Conservation (phyloP, 2,329 filamentous ascomycete genomes). For the Aureobasidium mangrovei region DNA sequence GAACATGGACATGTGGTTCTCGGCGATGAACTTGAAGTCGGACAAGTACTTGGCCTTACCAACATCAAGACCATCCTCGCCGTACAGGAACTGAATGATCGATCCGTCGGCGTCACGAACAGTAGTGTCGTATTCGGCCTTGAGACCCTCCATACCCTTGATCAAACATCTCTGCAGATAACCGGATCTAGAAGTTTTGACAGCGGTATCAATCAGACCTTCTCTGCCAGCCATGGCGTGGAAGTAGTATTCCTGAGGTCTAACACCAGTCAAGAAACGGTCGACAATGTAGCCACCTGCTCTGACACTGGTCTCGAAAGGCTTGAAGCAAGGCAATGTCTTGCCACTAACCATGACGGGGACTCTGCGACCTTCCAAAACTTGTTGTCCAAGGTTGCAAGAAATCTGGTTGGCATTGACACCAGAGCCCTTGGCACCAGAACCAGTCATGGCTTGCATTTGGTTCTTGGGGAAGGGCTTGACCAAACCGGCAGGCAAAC, state of each 20-base stretch:
- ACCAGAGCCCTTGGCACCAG: constrained; percentile 82
- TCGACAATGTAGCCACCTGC: constrained; percentile 91
- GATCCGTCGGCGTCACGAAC: constrained; percentile 91
- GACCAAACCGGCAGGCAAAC: constrained; percentile 71
- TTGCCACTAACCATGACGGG: constrained; percentile 98
- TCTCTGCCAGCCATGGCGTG: constrained; percentile 99
- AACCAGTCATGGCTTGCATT: constrained; percentile 98
- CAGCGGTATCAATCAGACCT: constrained; percentile 95
- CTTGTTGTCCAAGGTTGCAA: constrained; percentile 93
- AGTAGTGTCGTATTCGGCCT: constrained; percentile 85
- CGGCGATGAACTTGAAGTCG: constrained; percentile 81
- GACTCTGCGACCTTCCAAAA: constrained; percentile 87
- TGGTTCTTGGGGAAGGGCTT: constrained; percentile 95
- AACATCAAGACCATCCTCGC: constrained; percentile 90
- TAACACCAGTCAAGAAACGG: constrained; percentile 94
- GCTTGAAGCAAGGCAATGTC: constrained; percentile 85
- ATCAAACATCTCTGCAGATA: constrained; percentile 95
- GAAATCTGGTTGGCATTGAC: constrained; percentile 98
- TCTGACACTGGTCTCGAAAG: constrained; percentile 79
- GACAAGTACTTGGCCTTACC: constrained; percentile 87
- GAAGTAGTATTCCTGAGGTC: constrained; percentile 97
- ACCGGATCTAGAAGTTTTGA: constrained; percentile 94
- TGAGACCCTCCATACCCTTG: constrained; percentile 95
- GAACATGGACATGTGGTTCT: constrained; percentile 75
- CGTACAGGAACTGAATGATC: constrained; percentile 90